Percentiles rank a stretch among this genome's conserved stretches.
These are phyloP conservation scores for Talaromyces funiculosus DNA, from an alignment of 2,329 filamentous ascomycete genomes.

Conservation along the genomic window DNA sequence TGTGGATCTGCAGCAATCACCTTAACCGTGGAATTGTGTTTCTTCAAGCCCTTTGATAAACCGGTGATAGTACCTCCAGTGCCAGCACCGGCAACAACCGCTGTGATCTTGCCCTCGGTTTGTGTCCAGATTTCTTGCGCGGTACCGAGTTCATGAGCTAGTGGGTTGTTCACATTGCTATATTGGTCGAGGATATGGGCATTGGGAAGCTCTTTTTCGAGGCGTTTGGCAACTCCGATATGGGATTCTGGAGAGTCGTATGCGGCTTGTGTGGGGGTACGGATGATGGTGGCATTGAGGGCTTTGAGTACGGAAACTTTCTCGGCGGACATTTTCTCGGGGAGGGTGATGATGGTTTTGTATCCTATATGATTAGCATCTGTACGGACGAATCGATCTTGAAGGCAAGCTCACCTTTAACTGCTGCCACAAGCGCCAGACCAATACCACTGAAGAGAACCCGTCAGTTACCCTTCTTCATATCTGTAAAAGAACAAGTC, in stretches of 20 bases:
- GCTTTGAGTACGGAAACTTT: conserved; percentile 94
- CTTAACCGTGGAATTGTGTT: conserved; percentile 80
- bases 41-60: conserved; percentile 74
- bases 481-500: conserved; percentile 16
- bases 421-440: conserved; percentile 83
- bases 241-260: conserved; percentile 94
- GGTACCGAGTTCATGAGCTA: conserved; percentile 89
- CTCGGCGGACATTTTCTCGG: conserved; percentile 98
- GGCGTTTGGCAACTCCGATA: conserved; percentile 83
- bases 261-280: conserved; percentile 91
- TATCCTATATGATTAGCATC: conserved; percentile 52
- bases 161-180: conserved; percentile 81
- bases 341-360: conserved; percentile 96
- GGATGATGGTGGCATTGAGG: conserved; percentile 92
- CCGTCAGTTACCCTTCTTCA: not conserved
- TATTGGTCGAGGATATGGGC: conserved; percentile 98
- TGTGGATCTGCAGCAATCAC: conserved; percentile 88
- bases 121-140: conserved; percentile 96
- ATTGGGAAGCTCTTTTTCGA: conserved; percentile 94
- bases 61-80: conserved; percentile 95
- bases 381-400: too few relatives aligned
- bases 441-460: conserved; percentile 65
- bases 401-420: conserved; percentile 63
- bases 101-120: conserved; percentile 74
- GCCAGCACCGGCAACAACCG: conserved; percentile 83